phyloP scores from a whole-genome alignment of 2,329 filamentous ascomycete genomes.

The Aspergillus pseudonomiae region DNA sequence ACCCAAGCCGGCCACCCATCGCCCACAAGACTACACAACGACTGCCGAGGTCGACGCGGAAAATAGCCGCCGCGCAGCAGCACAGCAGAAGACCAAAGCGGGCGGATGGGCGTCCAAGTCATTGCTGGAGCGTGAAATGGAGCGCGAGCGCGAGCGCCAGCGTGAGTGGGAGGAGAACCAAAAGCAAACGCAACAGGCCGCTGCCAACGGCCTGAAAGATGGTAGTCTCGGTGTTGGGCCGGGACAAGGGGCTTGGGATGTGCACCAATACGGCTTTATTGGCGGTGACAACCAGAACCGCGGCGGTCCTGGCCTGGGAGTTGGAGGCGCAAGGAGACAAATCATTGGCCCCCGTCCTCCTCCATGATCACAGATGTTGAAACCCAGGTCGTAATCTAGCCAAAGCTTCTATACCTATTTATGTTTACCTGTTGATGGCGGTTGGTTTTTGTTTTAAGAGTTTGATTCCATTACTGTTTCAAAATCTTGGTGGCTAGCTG shows the following conservation, averaged over 20 bases:
- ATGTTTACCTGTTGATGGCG: neutral
- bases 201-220: conserved; percentile 43
- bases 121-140: conserved; percentile 68
- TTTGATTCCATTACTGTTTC: neutral
- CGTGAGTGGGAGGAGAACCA: conserved; percentile 67
- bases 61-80: conserved; percentile 56
- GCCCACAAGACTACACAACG: conserved; percentile 51
- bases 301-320: conserved; percentile 52
- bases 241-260: conserved; percentile 58
- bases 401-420: neutral
- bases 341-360: conserved; percentile 64
- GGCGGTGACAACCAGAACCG: conserved; percentile 65
- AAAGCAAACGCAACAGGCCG: conserved; percentile 51
- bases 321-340: conserved; percentile 61
- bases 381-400: neutral
- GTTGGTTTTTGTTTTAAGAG: neutral
- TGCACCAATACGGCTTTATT: conserved; percentile 66
- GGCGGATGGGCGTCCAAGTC: conserved; percentile 66
- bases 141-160: conserved; percentile 66
- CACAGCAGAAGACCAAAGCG: conserved; percentile 61
- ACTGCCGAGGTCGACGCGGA: conserved; percentile 60
- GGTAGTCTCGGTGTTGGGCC: conserved; percentile 53
- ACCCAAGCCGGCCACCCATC: conserved; percentile 42
- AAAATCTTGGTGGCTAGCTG: neutral
- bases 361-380: conserved; percentile 25